Conservation (phyloP, 192 early-diverging fungal genomes). For the Coemansia sp. region DNA sequence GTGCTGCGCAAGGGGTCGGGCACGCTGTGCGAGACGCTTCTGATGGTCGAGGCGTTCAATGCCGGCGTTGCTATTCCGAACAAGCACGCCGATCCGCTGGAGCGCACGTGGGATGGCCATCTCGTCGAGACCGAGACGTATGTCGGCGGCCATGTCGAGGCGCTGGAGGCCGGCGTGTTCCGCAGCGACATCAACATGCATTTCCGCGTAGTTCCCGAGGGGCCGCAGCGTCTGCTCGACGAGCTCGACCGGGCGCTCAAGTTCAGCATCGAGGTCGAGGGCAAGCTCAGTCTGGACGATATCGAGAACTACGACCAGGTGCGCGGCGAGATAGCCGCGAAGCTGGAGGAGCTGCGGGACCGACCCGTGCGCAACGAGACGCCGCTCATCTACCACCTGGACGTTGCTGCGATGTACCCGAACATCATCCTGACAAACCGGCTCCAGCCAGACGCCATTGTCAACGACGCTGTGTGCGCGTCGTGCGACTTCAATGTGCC, state of each 20-base stretch:
- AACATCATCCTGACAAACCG: constrained; percentile 99
- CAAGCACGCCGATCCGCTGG: constrained; percentile 83
- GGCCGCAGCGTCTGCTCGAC: constrained; percentile 81
- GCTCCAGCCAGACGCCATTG: constrained; percentile 95
- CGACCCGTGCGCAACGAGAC: constrained; percentile 71
- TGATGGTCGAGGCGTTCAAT: constrained; percentile 94
- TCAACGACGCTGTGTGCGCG: constrained; percentile 84
- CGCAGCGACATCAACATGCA: constrained; percentile 87
- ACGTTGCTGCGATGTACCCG: constrained; percentile 99
- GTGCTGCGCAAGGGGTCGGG: constrained; percentile 95
- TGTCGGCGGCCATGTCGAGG: constrained; percentile 98
- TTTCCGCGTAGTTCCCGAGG: constrained; percentile 76
- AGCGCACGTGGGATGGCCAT: constrained; percentile 85
- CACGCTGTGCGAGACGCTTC: constrained; percentile 91
- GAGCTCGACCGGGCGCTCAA: constrained; percentile 87
- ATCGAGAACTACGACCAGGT: constrained; percentile 92
- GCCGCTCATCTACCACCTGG: constrained; percentile 96
- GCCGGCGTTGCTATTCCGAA: constrained; percentile 95
- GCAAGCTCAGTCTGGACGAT: constrained; percentile 71
- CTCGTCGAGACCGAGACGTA: constrained; percentile 94
- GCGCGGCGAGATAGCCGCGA: constrained; percentile 60
- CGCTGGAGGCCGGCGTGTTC: constrained; percentile 98
- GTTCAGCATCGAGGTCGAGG: constrained; percentile 88
- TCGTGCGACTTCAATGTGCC: constrained; percentile 91
- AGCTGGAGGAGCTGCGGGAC: constrained; percentile 77